Conservation (phyloP, 106 monocot genomes). For the Dendrobium officinale region DNA sequence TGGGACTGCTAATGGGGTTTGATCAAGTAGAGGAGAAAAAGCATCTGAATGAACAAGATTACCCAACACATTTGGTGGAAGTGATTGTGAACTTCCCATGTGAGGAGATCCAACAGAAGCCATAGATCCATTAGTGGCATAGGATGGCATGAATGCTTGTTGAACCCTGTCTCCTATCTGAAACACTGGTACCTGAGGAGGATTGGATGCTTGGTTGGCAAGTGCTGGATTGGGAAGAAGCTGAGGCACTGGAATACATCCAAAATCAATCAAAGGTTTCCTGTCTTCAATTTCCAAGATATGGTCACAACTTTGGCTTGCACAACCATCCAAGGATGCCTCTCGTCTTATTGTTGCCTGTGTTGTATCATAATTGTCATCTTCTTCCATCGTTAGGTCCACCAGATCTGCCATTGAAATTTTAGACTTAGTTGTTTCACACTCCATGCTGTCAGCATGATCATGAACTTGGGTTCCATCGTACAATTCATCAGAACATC, state of each 20-base stretch:
- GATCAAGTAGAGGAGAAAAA: conserved; percentile 15
- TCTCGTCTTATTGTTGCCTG: conserved; percentile 4
- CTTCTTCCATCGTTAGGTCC: conserved; percentile 54
- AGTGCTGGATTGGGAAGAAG: conserved; percentile 4
- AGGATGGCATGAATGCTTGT: conserved; percentile 7
- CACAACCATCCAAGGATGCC: background rate
- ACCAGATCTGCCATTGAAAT: conserved; percentile 16
- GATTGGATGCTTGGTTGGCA: background rate
- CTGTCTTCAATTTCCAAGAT: conserved; percentile 35
- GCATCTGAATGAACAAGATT: conserved; percentile 31
- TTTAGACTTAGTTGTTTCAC: conserved; percentile 3
- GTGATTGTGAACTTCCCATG: background rate
- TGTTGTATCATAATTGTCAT: conserved; percentile 5
- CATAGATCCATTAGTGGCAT: conserved; percentile 11
- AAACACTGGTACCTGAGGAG: conserved; percentile 1
- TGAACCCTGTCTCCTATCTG: conserved; percentile 7
- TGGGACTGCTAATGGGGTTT: conserved; percentile 1
- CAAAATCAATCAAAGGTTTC: conserved; percentile 32
- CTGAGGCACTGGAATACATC: conserved; percentile 2
- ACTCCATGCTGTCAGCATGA: conserved; percentile 16
- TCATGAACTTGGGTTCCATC: conserved; percentile 1
- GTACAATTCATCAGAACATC: conserved; percentile 8
- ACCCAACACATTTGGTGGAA: conserved; percentile 13
- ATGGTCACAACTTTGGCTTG: conserved; percentile 6
- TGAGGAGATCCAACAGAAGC: background rate